Evolutionary conservation across 805 yeast genomes (phyloP).

Genomic region (Kuraishia ogatae): DNA sequence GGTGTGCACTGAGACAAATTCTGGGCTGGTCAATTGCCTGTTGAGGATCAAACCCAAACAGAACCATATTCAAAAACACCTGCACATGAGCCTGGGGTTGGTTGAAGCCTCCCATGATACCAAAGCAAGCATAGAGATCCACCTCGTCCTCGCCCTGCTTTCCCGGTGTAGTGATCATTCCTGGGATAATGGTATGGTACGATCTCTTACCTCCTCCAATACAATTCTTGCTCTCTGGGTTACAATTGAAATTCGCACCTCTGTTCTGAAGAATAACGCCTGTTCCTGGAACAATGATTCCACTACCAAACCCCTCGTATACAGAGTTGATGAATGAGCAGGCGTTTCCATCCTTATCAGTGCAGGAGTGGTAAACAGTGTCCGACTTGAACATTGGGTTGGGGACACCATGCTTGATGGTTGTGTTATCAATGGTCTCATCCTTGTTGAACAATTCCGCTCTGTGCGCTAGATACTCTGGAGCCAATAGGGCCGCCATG

Average conservation of each 20-base stretch:
- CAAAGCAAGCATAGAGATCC: slow-evolving; percentile 61
- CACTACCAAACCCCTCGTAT: slow-evolving; percentile 61
- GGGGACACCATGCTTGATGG: slow-evolving; percentile 44
- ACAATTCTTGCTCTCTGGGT: slow-evolving; percentile 47
- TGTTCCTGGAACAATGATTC: slow-evolving; percentile 50
- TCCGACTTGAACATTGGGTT: slow-evolving; percentile 54
- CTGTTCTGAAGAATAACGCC: slow-evolving; percentile 74
- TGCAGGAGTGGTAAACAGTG: slow-evolving; percentile 59
- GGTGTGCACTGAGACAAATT: slow-evolving; percentile 51
- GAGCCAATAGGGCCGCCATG: slow-evolving; percentile 33
- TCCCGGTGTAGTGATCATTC: slow-evolving; percentile 50
- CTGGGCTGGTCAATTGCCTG: slow-evolving; percentile 71
- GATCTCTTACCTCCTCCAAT: slow-evolving; percentile 66
- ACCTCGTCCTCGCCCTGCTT: slow-evolving; percentile 10
- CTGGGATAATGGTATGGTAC: slow-evolving; percentile 80
- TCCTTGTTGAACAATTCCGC: slow-evolving; percentile 33
- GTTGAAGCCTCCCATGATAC: slow-evolving; percentile 83
- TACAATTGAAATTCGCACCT: slow-evolving; percentile 65
- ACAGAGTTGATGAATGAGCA: slow-evolving; percentile 76
- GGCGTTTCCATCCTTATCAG: slow-evolving; percentile 67
- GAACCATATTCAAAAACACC: slow-evolving; percentile 55
- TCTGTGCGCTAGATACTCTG: slow-evolving; percentile 41
- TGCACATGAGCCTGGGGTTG: slow-evolving; percentile 85
- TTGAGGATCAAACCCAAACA: slow-evolving; percentile 63
- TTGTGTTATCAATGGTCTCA: slow-evolving; percentile 30